phyloP scores from a whole-genome alignment of 1,284 basidiomycete species.

The Malassezia arunalokei region DNA sequence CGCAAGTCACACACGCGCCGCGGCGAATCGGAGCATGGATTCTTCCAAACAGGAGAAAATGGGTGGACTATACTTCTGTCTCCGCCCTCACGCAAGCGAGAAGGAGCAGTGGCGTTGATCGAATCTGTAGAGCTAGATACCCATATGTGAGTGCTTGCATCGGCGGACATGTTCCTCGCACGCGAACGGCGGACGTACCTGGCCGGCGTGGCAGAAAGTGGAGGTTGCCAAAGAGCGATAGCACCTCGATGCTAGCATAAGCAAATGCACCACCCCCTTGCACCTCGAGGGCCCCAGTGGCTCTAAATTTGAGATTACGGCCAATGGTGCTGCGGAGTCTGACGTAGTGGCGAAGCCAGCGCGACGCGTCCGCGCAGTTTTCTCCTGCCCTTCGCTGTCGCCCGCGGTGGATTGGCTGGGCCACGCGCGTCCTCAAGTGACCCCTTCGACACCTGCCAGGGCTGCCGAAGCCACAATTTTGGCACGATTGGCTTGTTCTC shows the following conservation, averaged over 20 bases:
- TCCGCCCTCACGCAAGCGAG: neutral
- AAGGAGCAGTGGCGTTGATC: neutral
- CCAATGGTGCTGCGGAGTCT: neutral
- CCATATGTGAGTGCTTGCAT: neutral
- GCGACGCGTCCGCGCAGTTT: neutral
- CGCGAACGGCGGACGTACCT: too few relatives aligned
- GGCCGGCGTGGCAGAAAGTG: neutral
- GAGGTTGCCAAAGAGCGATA: neutral
- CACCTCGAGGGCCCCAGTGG: neutral
- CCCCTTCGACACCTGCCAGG: neutral
- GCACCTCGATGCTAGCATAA: neutral
- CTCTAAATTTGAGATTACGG: neutral
- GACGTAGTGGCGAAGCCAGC: neutral
- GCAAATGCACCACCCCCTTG: neutral
- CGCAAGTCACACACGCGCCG: constrained; percentile 10
- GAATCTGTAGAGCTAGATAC: constrained; percentile 16
- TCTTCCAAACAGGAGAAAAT: constrained; percentile 14
- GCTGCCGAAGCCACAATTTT: neutral
- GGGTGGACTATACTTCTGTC: constrained; percentile 10
- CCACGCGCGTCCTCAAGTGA: neutral
- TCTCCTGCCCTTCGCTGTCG: neutral
- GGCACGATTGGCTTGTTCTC: too few relatives aligned
- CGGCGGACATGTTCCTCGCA: too few relatives aligned
- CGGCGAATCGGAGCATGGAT: constrained; percentile 14
- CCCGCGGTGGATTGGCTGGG: neutral